A percentile compares a stretch with the other conserved stretches of the same genome.
Conservation (phyloP, 2,329 filamentous ascomycete genomes). For the Chlorencoelia australis region DNA sequence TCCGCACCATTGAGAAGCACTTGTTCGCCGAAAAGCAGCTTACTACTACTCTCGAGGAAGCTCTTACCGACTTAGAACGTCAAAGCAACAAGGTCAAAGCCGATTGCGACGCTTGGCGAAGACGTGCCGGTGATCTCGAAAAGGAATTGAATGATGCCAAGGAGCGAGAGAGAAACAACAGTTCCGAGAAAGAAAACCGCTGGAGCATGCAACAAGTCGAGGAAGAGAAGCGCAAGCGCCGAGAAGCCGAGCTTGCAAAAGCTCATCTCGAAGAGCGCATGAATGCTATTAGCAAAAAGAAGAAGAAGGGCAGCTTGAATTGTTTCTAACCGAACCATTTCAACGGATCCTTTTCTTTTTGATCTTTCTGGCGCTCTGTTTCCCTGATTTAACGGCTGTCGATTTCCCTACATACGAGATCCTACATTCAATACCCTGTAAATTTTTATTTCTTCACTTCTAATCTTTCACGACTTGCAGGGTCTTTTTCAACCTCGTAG, state of each 20-base stretch:
- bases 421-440: too few relatives aligned
- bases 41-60: conserved; percentile 89
- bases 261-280: conserved; percentile 91
- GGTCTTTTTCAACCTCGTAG: too few relatives aligned
- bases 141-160: conserved; percentile 41
- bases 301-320: conserved; percentile 81
- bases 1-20: conserved; percentile 94
- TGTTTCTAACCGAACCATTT: conserved; percentile 53
- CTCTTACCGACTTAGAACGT: conserved; percentile 83
- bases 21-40: conserved; percentile 93
- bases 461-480: too few relatives aligned
- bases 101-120: conserved; percentile 84
- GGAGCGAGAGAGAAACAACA: conserved; percentile 30
- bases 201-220: conserved; percentile 84
- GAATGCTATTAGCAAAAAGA: conserved; percentile 73
- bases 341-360: conserved; percentile 3
- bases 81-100: conserved; percentile 86
- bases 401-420: too few relatives aligned
- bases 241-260: conserved; percentile 80
- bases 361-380: neutral
- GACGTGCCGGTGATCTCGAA: conserved; percentile 56
- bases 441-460: too few relatives aligned
- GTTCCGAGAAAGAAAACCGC: conserved; percentile 33
- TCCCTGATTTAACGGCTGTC: neutral
- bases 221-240: conserved; percentile 87